Evolutionary conservation across 305 asterid species (phyloP).

Genomic region (Fraxinus platypoda): DNA sequence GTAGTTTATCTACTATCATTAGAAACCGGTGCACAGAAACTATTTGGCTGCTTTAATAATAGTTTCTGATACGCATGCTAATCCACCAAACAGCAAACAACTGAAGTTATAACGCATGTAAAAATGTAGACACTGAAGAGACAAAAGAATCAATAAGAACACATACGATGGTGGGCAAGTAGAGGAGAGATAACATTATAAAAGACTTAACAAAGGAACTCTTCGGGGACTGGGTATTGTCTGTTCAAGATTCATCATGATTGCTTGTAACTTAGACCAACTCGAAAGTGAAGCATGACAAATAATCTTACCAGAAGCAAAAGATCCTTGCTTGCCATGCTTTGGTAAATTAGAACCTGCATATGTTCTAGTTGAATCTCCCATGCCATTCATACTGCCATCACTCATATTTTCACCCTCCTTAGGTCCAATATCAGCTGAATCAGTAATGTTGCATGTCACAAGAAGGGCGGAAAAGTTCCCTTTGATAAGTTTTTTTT

Average conservation of each 20-base stretch:
- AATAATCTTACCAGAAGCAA: constrained; percentile 48
- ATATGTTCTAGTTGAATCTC: constrained; percentile 45
- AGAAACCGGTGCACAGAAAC: too few species aligned
- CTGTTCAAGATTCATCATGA: not conserved
- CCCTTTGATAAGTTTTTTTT: constrained; percentile 2
- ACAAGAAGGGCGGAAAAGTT: constrained; percentile 36
- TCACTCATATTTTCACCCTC: constrained; percentile 45
- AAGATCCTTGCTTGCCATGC: constrained; percentile 60
- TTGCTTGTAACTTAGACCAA: not conserved
- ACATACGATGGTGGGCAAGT: too few species aligned
- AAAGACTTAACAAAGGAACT: not conserved
- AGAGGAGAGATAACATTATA: too few species aligned
- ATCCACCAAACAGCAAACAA: not conserved
- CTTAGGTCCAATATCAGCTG: constrained; percentile 75
- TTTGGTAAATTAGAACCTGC: constrained; percentile 41
- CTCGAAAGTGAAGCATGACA: not conserved
- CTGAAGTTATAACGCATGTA: not conserved
- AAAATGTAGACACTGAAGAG: too few species aligned
- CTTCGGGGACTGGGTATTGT: not conserved
- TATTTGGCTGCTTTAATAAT: too few species aligned
- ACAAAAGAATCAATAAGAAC: too few species aligned
- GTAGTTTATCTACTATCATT: too few species aligned
- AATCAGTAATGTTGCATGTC: constrained; percentile 48
- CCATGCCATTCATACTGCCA: constrained; percentile 49
- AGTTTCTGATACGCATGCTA: too few species aligned